A percentile compares a stretch with the other conserved stretches of the same genome.
Conservation (phyloP, 169 alveolate genomes). For the Plasmodium berghei region DNA sequence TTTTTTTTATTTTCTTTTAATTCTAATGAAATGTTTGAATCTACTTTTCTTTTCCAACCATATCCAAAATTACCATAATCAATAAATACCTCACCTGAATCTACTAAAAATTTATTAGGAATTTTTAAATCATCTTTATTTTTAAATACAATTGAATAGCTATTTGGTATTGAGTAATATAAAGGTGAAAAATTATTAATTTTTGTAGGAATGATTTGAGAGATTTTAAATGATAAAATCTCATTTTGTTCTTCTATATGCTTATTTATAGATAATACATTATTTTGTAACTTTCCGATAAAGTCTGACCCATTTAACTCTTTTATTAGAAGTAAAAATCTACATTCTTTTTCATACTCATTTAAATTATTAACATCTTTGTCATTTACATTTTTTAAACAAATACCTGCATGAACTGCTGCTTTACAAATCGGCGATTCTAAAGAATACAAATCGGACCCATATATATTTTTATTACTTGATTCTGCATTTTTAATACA, state of each 20-base stretch:
- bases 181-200: neutral
- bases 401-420: slow-evolving; percentile 66
- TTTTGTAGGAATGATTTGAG: neutral
- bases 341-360: slow-evolving; percentile 4
- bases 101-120: slow-evolving; percentile 47
- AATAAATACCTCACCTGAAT: slow-evolving; percentile 41
- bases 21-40: neutral
- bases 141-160: slow-evolving; percentile 68
- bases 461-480: slow-evolving; percentile 22
- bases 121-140: slow-evolving; percentile 4
- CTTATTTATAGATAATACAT: slow-evolving; percentile 31
- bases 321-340: slow-evolving; percentile 18
- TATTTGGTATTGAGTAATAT: slow-evolving; percentile 18
- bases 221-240: slow-evolving; percentile 27
- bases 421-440: slow-evolving; percentile 54
- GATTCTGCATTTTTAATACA: slow-evolving; percentile 36
- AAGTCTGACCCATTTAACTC: slow-evolving; percentile 5
- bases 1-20: too few relatives aligned
- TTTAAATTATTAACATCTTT: too few relatives aligned
- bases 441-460: slow-evolving; percentile 47
- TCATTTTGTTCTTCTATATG: neutral
- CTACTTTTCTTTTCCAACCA: slow-evolving; percentile 51
- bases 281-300: slow-evolving; percentile 51
- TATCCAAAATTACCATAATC: slow-evolving; percentile 32
- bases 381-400: neutral